Evolutionary conservation across 768 basidiomycete genomes (phyloP).

Genomic region (Termitomyces sp.): DNA sequence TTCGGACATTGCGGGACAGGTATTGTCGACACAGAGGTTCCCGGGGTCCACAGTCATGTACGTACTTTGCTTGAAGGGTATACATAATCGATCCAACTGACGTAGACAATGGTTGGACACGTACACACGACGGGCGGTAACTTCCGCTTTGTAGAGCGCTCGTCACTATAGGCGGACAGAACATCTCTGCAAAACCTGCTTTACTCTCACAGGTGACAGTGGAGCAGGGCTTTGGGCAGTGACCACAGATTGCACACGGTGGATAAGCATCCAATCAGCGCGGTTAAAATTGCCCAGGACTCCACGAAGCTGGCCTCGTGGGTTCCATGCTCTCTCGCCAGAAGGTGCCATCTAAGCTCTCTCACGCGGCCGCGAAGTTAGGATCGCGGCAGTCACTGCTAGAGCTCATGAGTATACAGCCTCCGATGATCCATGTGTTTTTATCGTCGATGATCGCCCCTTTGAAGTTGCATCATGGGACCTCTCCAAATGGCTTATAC

Average conservation of each 20-base stretch:
- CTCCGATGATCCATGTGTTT: not conserved
- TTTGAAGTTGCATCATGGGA: not conserved
- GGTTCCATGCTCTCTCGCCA: not conserved
- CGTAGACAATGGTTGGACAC: constrained; percentile 5
- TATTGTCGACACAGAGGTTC: not conserved
- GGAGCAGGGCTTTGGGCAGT: not conserved
- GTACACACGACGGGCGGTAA: not conserved
- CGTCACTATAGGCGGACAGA: not conserved
- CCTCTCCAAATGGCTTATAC: not conserved
- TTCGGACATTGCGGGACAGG: not conserved
- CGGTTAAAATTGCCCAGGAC: not conserved
- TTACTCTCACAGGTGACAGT: not conserved
- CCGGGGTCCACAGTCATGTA: constrained; percentile 5
- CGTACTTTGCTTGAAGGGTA: constrained; percentile 4
- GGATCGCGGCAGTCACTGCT: not conserved
- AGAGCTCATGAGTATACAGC: not conserved
- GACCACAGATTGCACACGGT: not conserved
- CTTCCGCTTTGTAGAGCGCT: not conserved
- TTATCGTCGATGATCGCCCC: not conserved
- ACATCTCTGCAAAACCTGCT: not conserved
- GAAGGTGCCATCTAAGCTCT: not conserved
- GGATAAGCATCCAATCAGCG: not conserved
- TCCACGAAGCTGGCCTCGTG: constrained; percentile 2
- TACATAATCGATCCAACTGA: constrained; percentile 10
- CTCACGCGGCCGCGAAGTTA: constrained; percentile 1